Evolutionary conservation across 2,329 filamentous ascomycete genomes (phyloP), one percentile per base, ranked within the genome.

Genomic region (Alternaria arbusti): DNA sequence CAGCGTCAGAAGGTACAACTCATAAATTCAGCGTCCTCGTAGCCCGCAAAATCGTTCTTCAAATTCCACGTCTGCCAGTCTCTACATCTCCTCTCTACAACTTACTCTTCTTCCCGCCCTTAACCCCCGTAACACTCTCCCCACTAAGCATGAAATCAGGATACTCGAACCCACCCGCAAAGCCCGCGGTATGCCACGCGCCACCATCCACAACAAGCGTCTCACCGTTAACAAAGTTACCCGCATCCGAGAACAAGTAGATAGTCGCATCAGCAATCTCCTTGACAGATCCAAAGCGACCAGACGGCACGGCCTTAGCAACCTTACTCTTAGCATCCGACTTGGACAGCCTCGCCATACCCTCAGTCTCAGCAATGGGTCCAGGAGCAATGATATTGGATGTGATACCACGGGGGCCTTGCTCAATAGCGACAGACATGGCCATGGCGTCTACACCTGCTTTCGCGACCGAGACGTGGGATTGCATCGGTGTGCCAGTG

Each of bases 201-300:
- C 84, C 85, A 25, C 86, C 85, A 70, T 87, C 85, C 6, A 87
- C 86, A 30, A 97, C 91, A 36, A 97, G 81, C 4, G 89, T 87
- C 69, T 93, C 90, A 1, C 94, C 96, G 70, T 92, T 97, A 50
- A 98, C 89, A 78, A 92, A 97, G 77, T 90, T 93, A 1, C 90
- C 95, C 0, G 93, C 89, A 49, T 97, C 92, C 49, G 91, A 92
- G 76, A 97, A 96, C 59, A 98, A 79, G 73, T 90, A 99, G 0
- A 98, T 88, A 0, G 95, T 97, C 1, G 95, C 92, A 80, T 99
- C 95, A 0, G 94, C 91, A 73, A 99, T 94, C 75, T 99, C 95
- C 68, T 91, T 91, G 25, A 97, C 88, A 1, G 87, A 87, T 7
- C 95, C 96, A 79, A 89, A 89, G 60, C 94, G 86, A 1, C 93